Evolutionary conservation across 371 early-diverging fungal genomes (phyloP), one percentile per base, ranked within the genome.

Genomic region (Mucor lusitanicus): DNA sequence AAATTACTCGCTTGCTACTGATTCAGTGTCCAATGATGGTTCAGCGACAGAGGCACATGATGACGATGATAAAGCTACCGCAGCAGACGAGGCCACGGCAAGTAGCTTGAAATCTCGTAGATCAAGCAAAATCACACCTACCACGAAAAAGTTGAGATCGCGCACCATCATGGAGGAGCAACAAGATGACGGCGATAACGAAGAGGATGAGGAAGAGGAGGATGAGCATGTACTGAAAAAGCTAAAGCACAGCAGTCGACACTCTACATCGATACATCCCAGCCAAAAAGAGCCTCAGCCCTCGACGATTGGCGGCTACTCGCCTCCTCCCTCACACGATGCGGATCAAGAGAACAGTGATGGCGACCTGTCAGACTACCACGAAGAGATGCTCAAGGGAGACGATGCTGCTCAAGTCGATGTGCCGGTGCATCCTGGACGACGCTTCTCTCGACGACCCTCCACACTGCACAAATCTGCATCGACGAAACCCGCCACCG

Each of bases 1-100:
- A 62, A 90, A 91, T 69, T 93, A 93, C 71, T 91, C 88, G 39
- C 75, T 93, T 25, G 88, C 86, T 6, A 85, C 87, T 3, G 86
- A 80, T 23, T 48, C 66, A 32, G 59, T 66, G 15, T 25, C 50
- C 50, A 50, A 50, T 50, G 58, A 27, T 28, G 53, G n/a, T 1
- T 9, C 63, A 17, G 55, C 50, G 57, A 21, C 59, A 19, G 63
- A 58, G 58, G 32, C 53, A 59, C 50, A 56, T 64, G 60, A 65
- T 58, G 56, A 56, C 59, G 60, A 65, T 58, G 56, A 61, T 39
- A 59, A 59, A 3, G 17, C 59, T 35, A 55, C 35, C 28, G 48
- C 55, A 28, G 65, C 44, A 61, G 30, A 12, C 9, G 46, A n/a
- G n/a, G 30, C 40, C 23, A 9, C 27, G 33, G 39, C 17, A 59